Percentiles rank a stretch among this genome's conserved stretches.
Evolutionary conservation across 441 rosid species (phyloP).

Genomic region (Geranium incanum): DNA sequence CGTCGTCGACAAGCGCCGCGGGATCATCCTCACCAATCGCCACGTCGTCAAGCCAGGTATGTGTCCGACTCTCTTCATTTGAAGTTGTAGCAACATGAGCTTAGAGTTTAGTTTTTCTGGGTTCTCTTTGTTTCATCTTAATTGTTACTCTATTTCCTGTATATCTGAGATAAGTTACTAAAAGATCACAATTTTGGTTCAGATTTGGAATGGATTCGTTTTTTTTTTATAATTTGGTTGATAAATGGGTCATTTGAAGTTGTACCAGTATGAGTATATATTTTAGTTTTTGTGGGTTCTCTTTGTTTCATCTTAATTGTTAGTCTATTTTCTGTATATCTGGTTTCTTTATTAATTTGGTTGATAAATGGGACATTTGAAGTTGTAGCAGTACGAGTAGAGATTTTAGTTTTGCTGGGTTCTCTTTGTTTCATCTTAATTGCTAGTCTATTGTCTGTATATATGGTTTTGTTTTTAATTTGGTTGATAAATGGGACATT

Average conservation of each 20-base stretch:
- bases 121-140: background rate
- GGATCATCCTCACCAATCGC: slow-evolving; percentile 92
- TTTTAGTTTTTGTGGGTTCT: no score
- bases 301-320: no score
- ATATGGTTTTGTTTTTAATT: background rate
- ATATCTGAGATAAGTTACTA: background rate
- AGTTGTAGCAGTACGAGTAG: no score
- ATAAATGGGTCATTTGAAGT: background rate
- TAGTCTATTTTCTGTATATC: no score
- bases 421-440: no score
- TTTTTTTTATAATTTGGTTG: background rate
- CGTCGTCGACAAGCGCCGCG: slow-evolving; percentile 76
- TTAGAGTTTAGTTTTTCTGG: background rate
- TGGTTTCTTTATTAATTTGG: background rate
- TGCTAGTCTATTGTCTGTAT: no score
- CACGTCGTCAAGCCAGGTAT: slow-evolving; percentile 90
- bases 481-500: background rate
- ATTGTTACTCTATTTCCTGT: background rate
- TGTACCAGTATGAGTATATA: no score
- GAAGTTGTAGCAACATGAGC: background rate
- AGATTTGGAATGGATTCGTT: background rate
- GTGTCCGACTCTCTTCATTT: background rate
- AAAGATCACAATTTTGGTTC: background rate
- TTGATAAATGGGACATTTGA: background rate
- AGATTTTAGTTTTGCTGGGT: no score